These are phyloP conservation scores for Inga leiocalycina DNA, from an alignment of 306 rosid genomes.

Conservation along the genomic window DNA sequence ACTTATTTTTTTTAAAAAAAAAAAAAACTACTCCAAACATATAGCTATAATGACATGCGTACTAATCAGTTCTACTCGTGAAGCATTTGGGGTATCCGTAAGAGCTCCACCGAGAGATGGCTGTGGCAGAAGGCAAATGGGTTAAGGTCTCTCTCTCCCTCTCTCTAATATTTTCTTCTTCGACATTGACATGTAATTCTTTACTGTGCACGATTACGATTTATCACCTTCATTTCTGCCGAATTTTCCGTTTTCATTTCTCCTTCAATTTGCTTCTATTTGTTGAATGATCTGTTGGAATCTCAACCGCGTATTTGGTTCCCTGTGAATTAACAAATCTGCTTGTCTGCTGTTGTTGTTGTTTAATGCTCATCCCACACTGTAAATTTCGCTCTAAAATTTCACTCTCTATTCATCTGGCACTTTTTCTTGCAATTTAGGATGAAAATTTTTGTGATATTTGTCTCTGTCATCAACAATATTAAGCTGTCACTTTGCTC, in stretches of 20 bases:
- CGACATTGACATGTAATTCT: no score
- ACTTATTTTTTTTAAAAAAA: no score
- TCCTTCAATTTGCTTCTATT: not conserved
- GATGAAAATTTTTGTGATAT: not conserved
- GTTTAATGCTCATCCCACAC: not conserved
- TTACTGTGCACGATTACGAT: no score
- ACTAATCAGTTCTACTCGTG: not conserved
- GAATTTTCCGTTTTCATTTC: no score
- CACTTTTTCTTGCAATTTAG: not conserved
- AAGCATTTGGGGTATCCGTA: not conserved
- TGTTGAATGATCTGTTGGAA: not conserved
- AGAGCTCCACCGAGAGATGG: conserved; percentile 47
- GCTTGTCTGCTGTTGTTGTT: not conserved
- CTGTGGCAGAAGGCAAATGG: conserved; percentile 64
- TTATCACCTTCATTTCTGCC: no score
- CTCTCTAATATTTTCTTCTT: no score
- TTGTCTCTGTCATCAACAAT: not conserved
- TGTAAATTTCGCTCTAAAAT: not conserved
- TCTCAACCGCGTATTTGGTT: not conserved
- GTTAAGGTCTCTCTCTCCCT: conserved; percentile 51
- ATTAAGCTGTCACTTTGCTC: not conserved
- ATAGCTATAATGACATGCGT: not conserved
- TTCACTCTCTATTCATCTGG: not conserved
- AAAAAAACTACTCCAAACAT: no score
- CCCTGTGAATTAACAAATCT: not conserved